These are phyloP conservation scores for Hypholoma sublateritium DNA, from an alignment of 768 basidiomycete species.

Conservation along the genomic window DNA sequence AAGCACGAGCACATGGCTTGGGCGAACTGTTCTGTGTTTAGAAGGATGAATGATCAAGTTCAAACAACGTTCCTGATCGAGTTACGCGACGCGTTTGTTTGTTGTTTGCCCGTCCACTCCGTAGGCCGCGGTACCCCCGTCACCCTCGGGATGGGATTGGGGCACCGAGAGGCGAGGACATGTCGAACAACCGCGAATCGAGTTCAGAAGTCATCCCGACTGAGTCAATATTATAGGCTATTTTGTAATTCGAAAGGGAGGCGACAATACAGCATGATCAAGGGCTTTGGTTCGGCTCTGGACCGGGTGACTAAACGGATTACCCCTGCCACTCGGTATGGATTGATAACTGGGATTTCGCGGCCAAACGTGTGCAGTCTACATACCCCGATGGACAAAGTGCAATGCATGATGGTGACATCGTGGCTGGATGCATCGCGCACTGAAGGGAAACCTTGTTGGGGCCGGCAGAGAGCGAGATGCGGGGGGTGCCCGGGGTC, in stretches of 20 bases:
- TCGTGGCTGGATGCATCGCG: neutral
- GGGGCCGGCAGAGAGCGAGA: constrained; percentile 5
- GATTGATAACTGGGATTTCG: neutral
- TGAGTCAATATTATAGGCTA: constrained; percentile 3
- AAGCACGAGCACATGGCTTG: constrained; percentile 27
- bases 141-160: constrained; percentile 20
- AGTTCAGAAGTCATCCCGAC: constrained; percentile 4
- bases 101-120: constrained; percentile 29
- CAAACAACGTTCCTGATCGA: constrained; percentile 24
- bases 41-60: constrained; percentile 27
- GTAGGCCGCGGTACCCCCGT: constrained; percentile 13
- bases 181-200: constrained; percentile 12
- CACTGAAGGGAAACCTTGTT: neutral
- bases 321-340: constrained; percentile 18
- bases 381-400: too few relatives aligned
- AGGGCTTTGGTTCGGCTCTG: constrained; percentile 2
- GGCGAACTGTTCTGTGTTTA: constrained; percentile 23
- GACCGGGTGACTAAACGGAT: constrained; percentile 9
- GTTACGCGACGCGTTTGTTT: constrained; percentile 52
- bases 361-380: neutral
- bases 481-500: constrained; percentile 37
- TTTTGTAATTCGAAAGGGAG: neutral
- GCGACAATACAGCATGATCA: constrained; percentile 2
- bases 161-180: neutral
- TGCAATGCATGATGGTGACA: too few relatives aligned